Evolutionary conservation across 176 grass and related monocot species (phyloP), one percentile per base, ranked within the genome.

Genomic region (Hyparrhenia diplandra): DNA sequence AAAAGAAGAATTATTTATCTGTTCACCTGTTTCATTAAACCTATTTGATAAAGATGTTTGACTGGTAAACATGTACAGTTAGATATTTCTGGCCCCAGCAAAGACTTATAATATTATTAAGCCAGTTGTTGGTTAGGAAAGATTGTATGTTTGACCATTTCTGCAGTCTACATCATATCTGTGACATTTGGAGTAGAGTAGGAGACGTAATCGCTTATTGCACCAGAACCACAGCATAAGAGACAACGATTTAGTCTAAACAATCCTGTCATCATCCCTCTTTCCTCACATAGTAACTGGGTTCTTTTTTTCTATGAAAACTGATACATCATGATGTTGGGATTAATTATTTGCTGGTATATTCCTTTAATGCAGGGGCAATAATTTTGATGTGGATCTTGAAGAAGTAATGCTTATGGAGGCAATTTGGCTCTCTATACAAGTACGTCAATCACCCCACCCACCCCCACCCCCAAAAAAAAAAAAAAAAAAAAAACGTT

Each of bases 361-460:
- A 69, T 68, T 74, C 2, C 27, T 80, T 42, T 27, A 39, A 75
- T 89, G 78, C 87, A 98, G 95, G 84, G 83, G 88, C 32, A 89
- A 72, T 60, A 88, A 94, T 74, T 94, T 91, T 61, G 91, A 92
- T 51, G 80, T 98, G 83, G 95, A 98, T 74, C 88, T 93, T 71
- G 95, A 98, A 80, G 92, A 98, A 83, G 92, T 94, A 77, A 94
- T 94, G 92, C 80, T 98, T 87, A 90, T 94, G 90, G 86, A 98
- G 87, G 95, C 95, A 81, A 91, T n/a, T n/a, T n/a, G n/a, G n/a
- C n/a, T 21, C 74, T n/a, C n/a, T n/a, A n/a, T n/a, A n/a, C n/a
- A n/a, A n/a, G n/a, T n/a, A n/a, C n/a, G n/a, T n/a, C n/a, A n/a
- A n/a, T n/a, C n/a, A n/a, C n/a, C n/a, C n/a, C n/a, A n/a, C n/a